phyloP scores from a whole-genome alignment of 179 eudicot genomes.

The Beta lomatogona region DNA sequence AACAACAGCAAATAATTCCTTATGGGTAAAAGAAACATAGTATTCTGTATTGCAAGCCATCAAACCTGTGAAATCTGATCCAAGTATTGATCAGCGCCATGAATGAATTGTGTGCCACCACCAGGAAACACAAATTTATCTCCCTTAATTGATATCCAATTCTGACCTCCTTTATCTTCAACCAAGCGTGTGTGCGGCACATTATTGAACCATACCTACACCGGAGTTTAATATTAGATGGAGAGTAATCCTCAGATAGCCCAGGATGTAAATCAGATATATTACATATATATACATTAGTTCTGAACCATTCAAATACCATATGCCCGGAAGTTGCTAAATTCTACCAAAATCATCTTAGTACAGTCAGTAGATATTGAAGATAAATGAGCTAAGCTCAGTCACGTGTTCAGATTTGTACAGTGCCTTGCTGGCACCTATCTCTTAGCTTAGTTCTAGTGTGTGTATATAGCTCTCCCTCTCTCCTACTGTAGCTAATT shows the following conservation, averaged over 20 bases:
- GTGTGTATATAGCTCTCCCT: too few species aligned
- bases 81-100: slow-evolving; percentile 90
- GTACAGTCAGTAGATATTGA: not conserved
- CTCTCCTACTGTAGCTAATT: too few species aligned
- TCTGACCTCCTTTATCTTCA: slow-evolving; percentile 97
- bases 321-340: too few species aligned
- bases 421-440: too few species aligned
- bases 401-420: too few species aligned
- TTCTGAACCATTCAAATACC: not conserved
- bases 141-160: slow-evolving; percentile 76
- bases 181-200: slow-evolving; percentile 95
- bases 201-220: slow-evolving; percentile 88
- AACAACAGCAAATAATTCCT: slow-evolving; percentile 4
- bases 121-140: slow-evolving; percentile 95
- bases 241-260: not conserved
- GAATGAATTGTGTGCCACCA: slow-evolving; percentile 97
- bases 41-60: not conserved
- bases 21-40: not conserved
- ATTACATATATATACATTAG: not conserved
- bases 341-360: too few species aligned
- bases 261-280: not conserved
- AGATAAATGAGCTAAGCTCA: too few species aligned
- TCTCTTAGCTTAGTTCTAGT: too few species aligned
- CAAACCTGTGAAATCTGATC: slow-evolving; percentile 84
- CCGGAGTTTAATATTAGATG: slow-evolving; percentile 6